Base-by-base conservation (phyloP, 352 stramenopile species). In the Globisporangium paroecandrum region DNA sequence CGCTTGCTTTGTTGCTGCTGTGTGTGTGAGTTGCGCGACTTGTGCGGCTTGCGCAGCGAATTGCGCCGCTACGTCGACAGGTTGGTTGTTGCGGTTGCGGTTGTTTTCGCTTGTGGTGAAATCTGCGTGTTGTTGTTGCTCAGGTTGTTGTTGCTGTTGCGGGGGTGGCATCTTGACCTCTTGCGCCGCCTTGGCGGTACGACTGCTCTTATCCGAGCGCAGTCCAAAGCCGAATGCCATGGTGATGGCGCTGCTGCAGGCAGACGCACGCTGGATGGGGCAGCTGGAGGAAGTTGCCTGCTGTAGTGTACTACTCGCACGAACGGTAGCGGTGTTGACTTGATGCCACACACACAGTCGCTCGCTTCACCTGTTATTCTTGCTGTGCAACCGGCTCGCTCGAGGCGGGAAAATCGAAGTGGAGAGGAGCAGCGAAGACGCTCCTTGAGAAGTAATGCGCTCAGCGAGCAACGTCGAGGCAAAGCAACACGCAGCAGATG, bases 191-290 rank as follows among this genome's bases (percentile, higher is more conserved):
- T 66, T 34, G 53, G 7, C 22, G 20, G 18, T 43, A 58, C 58
- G 27, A 59, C 58, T 62, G 65, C 34, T 62, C 47, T 70, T 61
- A 34, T 66, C 46, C 13, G 34, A 29, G 49, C 65, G 65, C 18
- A 65, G 58, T 12, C 64, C 55, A 55, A 64, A 64, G 7, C 65
- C 65, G 49, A 70, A 70, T 63, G 65, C 58, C 65, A 70, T 70
- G 55, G 29, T 7, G 20, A n/a, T 38, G 27, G 4, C 22, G 34
- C 47, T 55, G 24, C n/a, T 25, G n/a, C 47, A 55, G 47, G n/a
- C 47, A 29, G 47, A 55, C 1, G 47, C n/a, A 55, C n/a, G 47
- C n/a, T 22, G 47, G 24, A 25, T 27, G n/a, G 47, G 22, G 47
- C 20, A 55, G 47, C 47, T 55, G 18, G 32, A 38, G 32, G 12